These are phyloP conservation scores for Alloteropsis semialata DNA, from an alignment of 176 grass and related monocot genomes.

Conservation along the genomic window DNA sequence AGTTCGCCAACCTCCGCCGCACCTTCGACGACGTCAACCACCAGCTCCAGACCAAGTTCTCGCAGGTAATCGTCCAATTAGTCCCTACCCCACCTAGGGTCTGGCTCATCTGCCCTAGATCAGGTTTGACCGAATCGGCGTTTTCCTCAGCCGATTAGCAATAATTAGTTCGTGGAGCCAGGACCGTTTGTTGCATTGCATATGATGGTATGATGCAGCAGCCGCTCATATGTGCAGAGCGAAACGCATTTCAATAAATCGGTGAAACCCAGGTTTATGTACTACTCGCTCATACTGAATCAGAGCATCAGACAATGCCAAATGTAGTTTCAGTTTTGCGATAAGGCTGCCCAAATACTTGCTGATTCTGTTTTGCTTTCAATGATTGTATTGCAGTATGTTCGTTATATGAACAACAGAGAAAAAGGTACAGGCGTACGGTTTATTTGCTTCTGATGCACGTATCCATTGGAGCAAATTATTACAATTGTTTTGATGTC, in stretches of 20 bases:
- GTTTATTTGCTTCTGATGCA: neutral
- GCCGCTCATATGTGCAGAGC: too few relatives aligned
- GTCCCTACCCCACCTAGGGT: neutral
- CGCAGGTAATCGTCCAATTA: slow-evolving; percentile 32
- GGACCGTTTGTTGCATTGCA: neutral
- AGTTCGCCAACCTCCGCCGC: slow-evolving; percentile 68
- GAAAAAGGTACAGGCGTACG: neutral
- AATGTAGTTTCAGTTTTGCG: neutral
- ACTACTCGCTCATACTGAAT: neutral
- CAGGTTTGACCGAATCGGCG: neutral
- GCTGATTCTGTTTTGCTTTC: neutral
- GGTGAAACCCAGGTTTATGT: neutral
- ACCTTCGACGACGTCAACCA: slow-evolving; percentile 76
- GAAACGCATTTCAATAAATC: neutral
- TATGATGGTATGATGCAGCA: neutral
- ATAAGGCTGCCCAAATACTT: neutral
- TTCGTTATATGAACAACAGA: neutral
- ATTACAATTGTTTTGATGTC: neutral
- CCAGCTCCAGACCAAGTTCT: slow-evolving; percentile 73
- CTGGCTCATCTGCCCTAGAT: neutral
- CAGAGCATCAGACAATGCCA: neutral
- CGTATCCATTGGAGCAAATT: neutral
- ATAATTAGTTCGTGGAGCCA: neutral
- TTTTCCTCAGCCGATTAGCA: neutral
- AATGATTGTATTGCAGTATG: neutral